Evolutionary conservation across 2,329 filamentous ascomycete genomes (phyloP).

Genomic region (Hirsutella minnesotensis): DNA sequence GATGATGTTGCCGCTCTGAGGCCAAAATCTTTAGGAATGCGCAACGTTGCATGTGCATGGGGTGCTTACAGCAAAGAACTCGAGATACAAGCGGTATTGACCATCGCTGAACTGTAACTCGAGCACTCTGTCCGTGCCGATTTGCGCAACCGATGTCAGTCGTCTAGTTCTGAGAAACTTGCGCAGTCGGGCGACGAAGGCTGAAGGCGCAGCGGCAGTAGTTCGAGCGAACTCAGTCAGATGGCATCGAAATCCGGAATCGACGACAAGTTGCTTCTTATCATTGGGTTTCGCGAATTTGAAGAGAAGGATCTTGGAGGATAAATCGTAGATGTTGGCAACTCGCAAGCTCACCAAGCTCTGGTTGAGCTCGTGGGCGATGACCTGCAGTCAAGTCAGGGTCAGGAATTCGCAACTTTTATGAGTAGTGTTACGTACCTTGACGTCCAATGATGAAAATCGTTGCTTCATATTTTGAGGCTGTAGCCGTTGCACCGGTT

Average conservation of each 20-base stretch:
- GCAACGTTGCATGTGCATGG: not conserved
- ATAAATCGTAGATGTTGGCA: constrained; percentile 91
- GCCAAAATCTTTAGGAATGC: not conserved
- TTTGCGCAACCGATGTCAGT: constrained; percentile 68
- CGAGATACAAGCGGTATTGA: constrained; percentile 73
- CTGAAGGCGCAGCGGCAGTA: constrained; percentile 71
- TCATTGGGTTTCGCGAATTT: constrained; percentile 87
- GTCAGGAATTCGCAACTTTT: not conserved
- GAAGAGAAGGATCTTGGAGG: constrained; percentile 86
- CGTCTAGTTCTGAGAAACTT: constrained; percentile 82
- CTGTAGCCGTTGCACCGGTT: constrained; percentile 1
- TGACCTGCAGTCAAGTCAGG: constrained; percentile 48
- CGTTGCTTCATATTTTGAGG: constrained; percentile 57
- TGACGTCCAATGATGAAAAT: constrained; percentile 70
- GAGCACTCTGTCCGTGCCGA: constrained; percentile 88
- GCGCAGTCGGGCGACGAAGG: constrained; percentile 73
- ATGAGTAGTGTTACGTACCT: constrained; percentile 27
- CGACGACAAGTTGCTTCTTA: constrained; percentile 82
- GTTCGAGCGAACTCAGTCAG: constrained; percentile 83
- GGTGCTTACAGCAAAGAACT: constrained; percentile 69
- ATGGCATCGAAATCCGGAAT: constrained; percentile 93
- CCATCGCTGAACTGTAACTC: constrained; percentile 91
- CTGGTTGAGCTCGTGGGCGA: constrained; percentile 80
- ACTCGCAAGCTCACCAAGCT: constrained; percentile 69
- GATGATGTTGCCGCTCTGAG: constrained; percentile 77